These are phyloP conservation scores for Elsinoe ampelina DNA, from an alignment of 2,329 filamentous ascomycete species.

Conservation along the genomic window DNA sequence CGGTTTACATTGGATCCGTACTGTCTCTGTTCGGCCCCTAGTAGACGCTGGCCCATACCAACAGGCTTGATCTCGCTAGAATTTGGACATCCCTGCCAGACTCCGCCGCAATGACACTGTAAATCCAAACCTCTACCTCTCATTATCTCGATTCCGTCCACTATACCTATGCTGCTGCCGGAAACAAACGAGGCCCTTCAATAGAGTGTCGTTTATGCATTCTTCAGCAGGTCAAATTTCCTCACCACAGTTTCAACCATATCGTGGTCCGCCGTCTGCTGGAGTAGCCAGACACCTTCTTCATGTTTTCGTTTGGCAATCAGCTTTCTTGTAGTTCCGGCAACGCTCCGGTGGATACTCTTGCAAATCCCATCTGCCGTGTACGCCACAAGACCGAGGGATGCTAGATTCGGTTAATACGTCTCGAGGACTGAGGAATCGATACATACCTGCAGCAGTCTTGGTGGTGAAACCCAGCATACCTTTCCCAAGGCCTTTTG, in stretches of 20 bases:
- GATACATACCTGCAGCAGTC: slow-evolving; percentile 7
- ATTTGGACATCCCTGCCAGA: neutral
- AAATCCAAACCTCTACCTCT: too few species aligned
- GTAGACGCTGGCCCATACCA: neutral
- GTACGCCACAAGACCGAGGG: slow-evolving; percentile 12
- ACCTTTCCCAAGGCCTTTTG: slow-evolving; percentile 11
- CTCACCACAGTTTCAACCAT: neutral
- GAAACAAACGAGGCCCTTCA: neutral
- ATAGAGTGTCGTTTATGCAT: neutral
- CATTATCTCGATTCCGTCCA: neutral
- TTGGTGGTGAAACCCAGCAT: slow-evolving; percentile 9
- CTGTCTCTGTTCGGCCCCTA: neutral
- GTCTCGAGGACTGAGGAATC: neutral
- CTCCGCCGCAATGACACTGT: too few species aligned
- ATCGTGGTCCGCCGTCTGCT: neutral
- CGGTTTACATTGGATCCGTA: neutral
- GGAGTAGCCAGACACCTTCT: neutral
- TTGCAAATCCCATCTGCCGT: slow-evolving; percentile 11
- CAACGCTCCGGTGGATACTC: slow-evolving; percentile 7
- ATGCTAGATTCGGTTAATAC: neutral
- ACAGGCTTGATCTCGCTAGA: neutral
- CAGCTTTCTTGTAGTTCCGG: neutral
- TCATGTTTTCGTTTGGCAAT: neutral
- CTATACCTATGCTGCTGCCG: neutral
- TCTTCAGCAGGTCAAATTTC: neutral